Conservation (phyloP, 345 rosid genomes). For the Citrus trifoliata region DNA sequence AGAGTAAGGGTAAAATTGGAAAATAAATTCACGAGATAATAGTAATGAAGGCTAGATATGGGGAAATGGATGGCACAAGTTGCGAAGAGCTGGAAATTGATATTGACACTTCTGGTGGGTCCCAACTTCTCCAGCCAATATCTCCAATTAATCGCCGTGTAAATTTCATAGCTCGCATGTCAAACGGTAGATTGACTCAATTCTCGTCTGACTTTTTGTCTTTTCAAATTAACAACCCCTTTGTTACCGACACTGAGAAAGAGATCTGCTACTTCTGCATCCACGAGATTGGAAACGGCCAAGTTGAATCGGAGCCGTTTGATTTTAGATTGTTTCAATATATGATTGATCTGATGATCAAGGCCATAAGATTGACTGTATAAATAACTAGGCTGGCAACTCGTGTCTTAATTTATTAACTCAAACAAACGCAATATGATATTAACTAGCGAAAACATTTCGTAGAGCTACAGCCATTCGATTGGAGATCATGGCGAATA, state of each 20-base stretch:
- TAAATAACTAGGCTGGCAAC: too few species aligned
- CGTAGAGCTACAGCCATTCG: background rate
- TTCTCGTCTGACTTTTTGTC: background rate
- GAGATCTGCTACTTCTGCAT: background rate
- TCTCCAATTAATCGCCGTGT: constrained; percentile 12
- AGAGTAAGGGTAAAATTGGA: constrained; percentile 18
- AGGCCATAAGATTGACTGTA: too few species aligned
- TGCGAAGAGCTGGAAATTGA: constrained; percentile 32
- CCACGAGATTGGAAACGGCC: accelerated
- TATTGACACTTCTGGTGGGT: constrained; percentile 26
- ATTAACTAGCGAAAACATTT: background rate
- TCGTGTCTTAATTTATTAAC: too few species aligned
- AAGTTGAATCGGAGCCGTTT: background rate
- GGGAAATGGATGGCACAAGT: constrained; percentile 33
- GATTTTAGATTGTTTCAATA: too few species aligned
- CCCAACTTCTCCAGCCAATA: constrained; percentile 10
- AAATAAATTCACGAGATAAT: constrained; percentile 4
- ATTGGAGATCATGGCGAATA: background rate
- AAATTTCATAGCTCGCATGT: background rate
- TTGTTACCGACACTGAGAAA: constrained; percentile 6
- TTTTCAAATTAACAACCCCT: background rate
- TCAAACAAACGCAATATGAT: too few species aligned
- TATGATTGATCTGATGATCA: background rate
- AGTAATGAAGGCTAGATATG: constrained; percentile 1
- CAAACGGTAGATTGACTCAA: background rate